Conservation (phyloP, 345 rosid species). For the Durio zibethinus region DNA sequence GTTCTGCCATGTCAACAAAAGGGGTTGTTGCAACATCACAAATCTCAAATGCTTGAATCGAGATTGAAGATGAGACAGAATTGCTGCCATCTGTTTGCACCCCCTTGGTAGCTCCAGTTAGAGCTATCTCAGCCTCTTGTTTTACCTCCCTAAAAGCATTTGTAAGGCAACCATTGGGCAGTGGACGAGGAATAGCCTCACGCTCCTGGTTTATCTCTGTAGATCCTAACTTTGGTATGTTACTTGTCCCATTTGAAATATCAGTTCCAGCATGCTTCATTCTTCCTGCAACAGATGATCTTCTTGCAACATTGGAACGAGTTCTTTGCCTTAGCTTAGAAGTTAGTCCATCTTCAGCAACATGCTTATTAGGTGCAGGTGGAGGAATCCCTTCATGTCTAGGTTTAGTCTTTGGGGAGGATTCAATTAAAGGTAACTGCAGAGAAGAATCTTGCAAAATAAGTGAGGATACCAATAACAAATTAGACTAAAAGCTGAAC, state of each 20-base stretch:
- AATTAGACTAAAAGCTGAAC: conserved; percentile 4
- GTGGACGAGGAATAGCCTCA: conserved; percentile 35
- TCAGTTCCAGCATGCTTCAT: conserved; percentile 51
- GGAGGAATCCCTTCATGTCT: conserved; percentile 70
- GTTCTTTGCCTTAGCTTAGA: conserved; percentile 72
- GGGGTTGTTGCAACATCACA: conserved; percentile 79
- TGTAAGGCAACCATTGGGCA: conserved; percentile 21
- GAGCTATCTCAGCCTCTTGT: conserved; percentile 40
- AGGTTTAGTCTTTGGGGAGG: conserved; percentile 62
- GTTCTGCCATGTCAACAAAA: conserved; percentile 49
- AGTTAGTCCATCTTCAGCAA: conserved; percentile 50
- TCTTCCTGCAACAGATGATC: conserved; percentile 50
- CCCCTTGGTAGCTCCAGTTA: conserved; percentile 43
- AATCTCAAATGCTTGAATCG: conserved; percentile 73
- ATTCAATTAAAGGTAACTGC: conserved; percentile 64
- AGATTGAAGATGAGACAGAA: conserved; percentile 70
- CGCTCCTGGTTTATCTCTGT: conserved; percentile 31
- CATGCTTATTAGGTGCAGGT: conserved; percentile 42
- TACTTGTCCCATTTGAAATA: conserved; percentile 35
- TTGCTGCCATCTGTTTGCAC: conserved; percentile 71
- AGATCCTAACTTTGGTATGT: conserved; percentile 34
- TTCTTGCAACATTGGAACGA: conserved; percentile 50
- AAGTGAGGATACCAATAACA: conserved; percentile 11
- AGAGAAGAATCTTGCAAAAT: conserved; percentile 16
- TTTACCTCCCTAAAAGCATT: conserved; percentile 29